Conservation (phyloP, 2,329 filamentous ascomycete genomes). For the Hypomyces rosellus region DNA sequence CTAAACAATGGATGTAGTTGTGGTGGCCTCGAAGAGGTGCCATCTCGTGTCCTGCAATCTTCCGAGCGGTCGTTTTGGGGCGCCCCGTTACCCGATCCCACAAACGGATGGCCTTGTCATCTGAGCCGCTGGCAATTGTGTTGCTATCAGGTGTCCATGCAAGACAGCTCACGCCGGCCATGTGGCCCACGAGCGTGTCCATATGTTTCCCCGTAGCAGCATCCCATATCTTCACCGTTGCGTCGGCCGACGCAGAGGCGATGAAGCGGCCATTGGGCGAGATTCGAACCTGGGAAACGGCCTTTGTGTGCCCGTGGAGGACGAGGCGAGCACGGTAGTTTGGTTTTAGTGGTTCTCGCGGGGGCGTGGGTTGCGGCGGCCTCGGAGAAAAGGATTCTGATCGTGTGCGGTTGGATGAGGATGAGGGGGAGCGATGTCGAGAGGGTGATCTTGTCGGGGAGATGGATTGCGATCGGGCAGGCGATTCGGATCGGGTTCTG, state of each 20-base stretch:
- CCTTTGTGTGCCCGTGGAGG: conserved; percentile 69
- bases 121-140: conserved; percentile 82
- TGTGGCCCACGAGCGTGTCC: conserved; percentile 86
- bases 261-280: conserved; percentile 88
- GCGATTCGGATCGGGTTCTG: conserved; percentile 33
- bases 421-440: conserved; percentile 23
- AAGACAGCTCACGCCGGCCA: conserved; percentile 85
- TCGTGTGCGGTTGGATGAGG: conserved; percentile 26
- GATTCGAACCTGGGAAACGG: conserved; percentile 80
- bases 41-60: conserved; percentile 35
- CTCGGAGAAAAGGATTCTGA: conserved; percentile 22
- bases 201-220: conserved; percentile 69
- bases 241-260: conserved; percentile 84
- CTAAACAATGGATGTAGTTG: conserved; percentile 90
- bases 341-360: conserved; percentile 48
- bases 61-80: conserved; percentile 42
- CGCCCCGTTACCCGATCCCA: conserved; percentile 70
- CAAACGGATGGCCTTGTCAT: conserved; percentile 91
- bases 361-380: conserved; percentile 28
- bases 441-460: conserved; percentile 22
- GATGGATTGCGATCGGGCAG: conserved; percentile 24
- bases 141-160: conserved; percentile 91
- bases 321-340: conserved; percentile 65
- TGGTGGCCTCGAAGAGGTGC: conserved; percentile 75
- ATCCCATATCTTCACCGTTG: conserved; percentile 87